phyloP scores from a whole-genome alignment of 108 stramenopile genomes.

The Stephanodiscus minutulus region DNA sequence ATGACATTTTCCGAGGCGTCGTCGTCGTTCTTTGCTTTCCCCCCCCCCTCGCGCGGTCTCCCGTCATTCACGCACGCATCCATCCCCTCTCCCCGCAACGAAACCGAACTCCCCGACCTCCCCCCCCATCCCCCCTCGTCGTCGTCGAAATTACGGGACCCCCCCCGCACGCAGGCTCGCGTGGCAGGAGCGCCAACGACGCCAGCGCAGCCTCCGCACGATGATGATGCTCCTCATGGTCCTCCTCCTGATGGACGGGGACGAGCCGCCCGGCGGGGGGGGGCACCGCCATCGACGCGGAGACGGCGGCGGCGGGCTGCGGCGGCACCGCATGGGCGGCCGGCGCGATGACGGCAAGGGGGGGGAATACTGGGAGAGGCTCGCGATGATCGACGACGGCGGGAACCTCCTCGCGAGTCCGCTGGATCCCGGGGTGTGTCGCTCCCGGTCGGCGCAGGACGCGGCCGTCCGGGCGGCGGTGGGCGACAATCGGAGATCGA shows the following conservation, averaged over 20 bases:
- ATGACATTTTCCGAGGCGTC: slow-evolving; percentile 1
- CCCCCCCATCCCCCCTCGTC: too few relatives aligned
- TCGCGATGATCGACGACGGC: slow-evolving; percentile 27
- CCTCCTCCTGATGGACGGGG: slow-evolving; percentile 83
- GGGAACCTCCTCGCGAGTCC: slow-evolving; percentile 23
- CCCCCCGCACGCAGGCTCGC: slow-evolving; percentile 6
- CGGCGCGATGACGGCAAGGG: neutral
- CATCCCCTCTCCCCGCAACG: neutral
- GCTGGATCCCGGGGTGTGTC: slow-evolving; percentile 7
- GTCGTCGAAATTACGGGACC: too few relatives aligned
- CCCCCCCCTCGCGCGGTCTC: too few relatives aligned
- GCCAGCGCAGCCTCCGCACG: slow-evolving; percentile 73
- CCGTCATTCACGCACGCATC: too few relatives aligned
- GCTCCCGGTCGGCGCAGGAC: slow-evolving; percentile 26
- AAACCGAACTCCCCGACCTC: too few relatives aligned
- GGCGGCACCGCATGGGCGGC: neutral
- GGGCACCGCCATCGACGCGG: slow-evolving; percentile 5
- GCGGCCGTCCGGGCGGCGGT: slow-evolving; percentile 5
- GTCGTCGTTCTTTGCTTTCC: neutral
- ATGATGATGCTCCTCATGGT: slow-evolving; percentile 83
- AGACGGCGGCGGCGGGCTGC: slow-evolving; percentile 9
- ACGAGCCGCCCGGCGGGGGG: slow-evolving; percentile 51
- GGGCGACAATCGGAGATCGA: slow-evolving; percentile 16
- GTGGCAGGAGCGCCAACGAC: slow-evolving; percentile 79
- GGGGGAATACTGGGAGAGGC: neutral